These are phyloP conservation scores for Lachnellula suecica DNA, from an alignment of 2,329 filamentous ascomycete genomes.

Conservation along the genomic window DNA sequence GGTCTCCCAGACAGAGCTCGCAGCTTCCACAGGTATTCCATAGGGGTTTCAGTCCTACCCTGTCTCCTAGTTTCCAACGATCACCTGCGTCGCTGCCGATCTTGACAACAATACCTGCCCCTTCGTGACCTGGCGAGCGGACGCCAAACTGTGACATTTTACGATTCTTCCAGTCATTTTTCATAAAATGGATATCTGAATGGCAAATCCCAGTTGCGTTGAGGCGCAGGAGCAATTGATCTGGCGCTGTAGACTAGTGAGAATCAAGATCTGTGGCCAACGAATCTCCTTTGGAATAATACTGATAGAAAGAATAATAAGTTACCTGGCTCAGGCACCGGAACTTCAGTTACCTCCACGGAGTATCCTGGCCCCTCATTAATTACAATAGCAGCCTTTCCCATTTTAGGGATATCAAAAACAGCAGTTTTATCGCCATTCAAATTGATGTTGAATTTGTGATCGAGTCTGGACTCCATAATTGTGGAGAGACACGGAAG, in stretches of 20 bases:
- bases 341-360: not conserved
- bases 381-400: not conserved
- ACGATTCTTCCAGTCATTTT: conserved; percentile 49
- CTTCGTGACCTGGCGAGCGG: conserved; percentile 52
- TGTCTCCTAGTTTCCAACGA: conserved; percentile 52
- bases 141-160: conserved; percentile 45
- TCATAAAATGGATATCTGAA: conserved; percentile 57
- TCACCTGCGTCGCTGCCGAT: conserved; percentile 51
- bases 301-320: too few relatives aligned
- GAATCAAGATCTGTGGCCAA: too few relatives aligned
- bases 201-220: conserved; percentile 59
- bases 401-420: not conserved
- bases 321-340: not conserved
- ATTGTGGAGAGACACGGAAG: too few relatives aligned
- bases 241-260: conserved; percentile 16
- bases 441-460: too few relatives aligned
- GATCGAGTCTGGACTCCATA: too few relatives aligned
- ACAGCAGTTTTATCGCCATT: too few relatives aligned
- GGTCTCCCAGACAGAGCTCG: conserved; percentile 48
- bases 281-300: too few relatives aligned
- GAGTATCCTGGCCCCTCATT: not conserved
- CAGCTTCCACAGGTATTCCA: conserved; percentile 51
- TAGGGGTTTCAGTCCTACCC: conserved; percentile 52
- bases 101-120: conserved; percentile 57
- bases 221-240: conserved; percentile 55